Conservation (phyloP, 1,139 yeast genomes). For the Ogataea hybrid region DNA sequence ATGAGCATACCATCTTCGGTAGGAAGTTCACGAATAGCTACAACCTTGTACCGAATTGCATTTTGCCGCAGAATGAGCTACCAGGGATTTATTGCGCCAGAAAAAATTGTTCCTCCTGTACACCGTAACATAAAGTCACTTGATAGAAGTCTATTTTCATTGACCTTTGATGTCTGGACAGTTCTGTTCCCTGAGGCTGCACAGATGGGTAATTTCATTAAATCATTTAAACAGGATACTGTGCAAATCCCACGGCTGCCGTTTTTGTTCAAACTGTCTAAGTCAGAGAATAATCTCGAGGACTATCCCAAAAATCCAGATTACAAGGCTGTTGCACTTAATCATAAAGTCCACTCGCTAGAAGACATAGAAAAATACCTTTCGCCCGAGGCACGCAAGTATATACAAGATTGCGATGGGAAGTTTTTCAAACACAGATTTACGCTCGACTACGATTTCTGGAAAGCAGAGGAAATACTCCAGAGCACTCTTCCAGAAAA, state of each 20-base stretch:
- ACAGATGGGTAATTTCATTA: slow-evolving; percentile 53
- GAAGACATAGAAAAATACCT: slow-evolving; percentile 40
- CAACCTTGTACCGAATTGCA: background rate
- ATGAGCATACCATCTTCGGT: background rate
- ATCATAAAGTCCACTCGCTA: slow-evolving; percentile 46
- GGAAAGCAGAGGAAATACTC: slow-evolving; percentile 88
- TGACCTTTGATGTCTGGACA: slow-evolving; percentile 56
- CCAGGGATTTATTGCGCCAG: slow-evolving; percentile 7
- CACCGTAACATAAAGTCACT: slow-evolving; percentile 62
- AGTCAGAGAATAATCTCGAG: background rate
- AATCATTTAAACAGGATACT: slow-evolving; percentile 52
- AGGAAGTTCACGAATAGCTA: background rate
- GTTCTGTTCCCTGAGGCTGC: slow-evolving; percentile 71
- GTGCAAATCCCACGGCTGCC: slow-evolving; percentile 63
- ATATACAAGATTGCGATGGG: slow-evolving; percentile 47
- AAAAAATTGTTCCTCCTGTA: slow-evolving; percentile 55
- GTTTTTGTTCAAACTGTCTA: slow-evolving; percentile 53
- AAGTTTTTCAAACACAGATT: slow-evolving; percentile 53
- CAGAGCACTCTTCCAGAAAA: slow-evolving; percentile 74
- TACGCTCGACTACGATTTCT: slow-evolving; percentile 66
- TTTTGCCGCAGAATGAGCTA: slow-evolving; percentile 10
- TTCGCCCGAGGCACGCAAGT: slow-evolving; percentile 40
- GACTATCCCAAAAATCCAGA: slow-evolving; percentile 27
- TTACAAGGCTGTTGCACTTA: slow-evolving; percentile 62
- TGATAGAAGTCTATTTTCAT: slow-evolving; percentile 62